Conservation (phyloP, 352 stramenopile genomes). For the Phytophthora pini region DNA sequence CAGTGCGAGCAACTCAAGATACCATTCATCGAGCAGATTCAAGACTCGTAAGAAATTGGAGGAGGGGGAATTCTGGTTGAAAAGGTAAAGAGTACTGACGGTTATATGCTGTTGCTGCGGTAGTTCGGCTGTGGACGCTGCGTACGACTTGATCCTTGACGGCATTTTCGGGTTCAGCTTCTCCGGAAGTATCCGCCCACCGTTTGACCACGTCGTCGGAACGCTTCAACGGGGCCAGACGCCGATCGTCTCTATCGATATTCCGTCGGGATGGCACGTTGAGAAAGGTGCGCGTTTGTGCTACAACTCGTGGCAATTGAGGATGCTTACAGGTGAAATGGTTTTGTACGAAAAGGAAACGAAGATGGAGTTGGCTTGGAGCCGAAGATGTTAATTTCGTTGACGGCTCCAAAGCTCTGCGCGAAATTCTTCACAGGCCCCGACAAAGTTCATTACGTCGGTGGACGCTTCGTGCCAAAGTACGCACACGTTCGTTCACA, state of each 20-base stretch:
- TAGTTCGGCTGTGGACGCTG: conserved; percentile 53
- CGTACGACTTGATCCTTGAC: conserved; percentile 96
- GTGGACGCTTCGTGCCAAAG: conserved; percentile 95
- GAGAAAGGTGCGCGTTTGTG: conserved; percentile 69
- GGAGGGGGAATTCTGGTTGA: too few relatives aligned
- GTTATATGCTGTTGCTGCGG: neutral
- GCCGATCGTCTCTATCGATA: conserved; percentile 97
- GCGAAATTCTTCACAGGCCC: conserved; percentile 87
- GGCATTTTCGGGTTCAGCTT: conserved; percentile 99
- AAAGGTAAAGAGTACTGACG: conserved; percentile 4
- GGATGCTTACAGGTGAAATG: neutral
- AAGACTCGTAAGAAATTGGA: conserved; percentile 41
- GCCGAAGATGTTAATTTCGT: conserved; percentile 95
- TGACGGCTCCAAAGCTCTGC: conserved; percentile 97
- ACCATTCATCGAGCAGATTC: conserved; percentile 68
- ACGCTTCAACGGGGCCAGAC: conserved; percentile 60
- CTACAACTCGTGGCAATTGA: neutral
- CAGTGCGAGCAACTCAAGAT: conserved; percentile 84
- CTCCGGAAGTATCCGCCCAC: conserved; percentile 84
- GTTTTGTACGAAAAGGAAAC: conserved; percentile 52
- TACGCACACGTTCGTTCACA: conserved; percentile 27
- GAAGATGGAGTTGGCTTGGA: conserved; percentile 79
- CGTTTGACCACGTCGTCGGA: conserved; percentile 92
- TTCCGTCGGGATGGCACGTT: conserved; percentile 98
- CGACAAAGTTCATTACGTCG: conserved; percentile 93